A percentile compares a stretch with the other conserved stretches of the same genome.
These are phyloP conservation scores for Cladosporium sp. DNA, from an alignment of 2,329 filamentous ascomycete genomes.

Conservation along the genomic window DNA sequence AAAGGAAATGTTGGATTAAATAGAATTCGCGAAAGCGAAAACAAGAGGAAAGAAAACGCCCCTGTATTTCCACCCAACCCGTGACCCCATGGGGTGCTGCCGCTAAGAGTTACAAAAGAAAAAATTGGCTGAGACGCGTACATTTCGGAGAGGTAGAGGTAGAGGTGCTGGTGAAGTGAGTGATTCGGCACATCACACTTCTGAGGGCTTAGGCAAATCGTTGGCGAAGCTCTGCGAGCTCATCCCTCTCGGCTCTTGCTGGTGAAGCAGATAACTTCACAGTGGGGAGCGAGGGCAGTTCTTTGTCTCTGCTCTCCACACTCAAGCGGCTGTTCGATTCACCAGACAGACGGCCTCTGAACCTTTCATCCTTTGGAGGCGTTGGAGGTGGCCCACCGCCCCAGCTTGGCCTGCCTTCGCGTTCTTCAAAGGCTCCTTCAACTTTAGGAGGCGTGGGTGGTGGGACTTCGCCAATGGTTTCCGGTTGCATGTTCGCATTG, in stretches of 20 bases:
- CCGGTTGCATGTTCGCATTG: slow-evolving; percentile 29
- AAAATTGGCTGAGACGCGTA: neutral
- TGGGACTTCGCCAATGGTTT: slow-evolving; percentile 32
- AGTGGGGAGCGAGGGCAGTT: slow-evolving; percentile 29
- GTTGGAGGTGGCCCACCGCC: slow-evolving; percentile 43
- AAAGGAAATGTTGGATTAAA: neutral
- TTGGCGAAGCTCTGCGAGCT: slow-evolving; percentile 22
- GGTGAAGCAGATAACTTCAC: slow-evolving; percentile 28
- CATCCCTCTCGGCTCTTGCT: slow-evolving; percentile 22
- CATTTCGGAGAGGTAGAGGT: neutral
- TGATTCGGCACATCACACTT: neutral
- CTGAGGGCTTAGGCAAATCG: neutral
- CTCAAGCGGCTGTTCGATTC: slow-evolving; percentile 22
- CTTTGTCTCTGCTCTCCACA: slow-evolving; percentile 28
- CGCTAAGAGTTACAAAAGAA: slow-evolving; percentile 18
- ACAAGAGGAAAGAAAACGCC: slow-evolving; percentile 11
- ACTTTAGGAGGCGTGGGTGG: slow-evolving; percentile 37
- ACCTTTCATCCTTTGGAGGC: slow-evolving; percentile 44
- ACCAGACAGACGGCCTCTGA: neutral
- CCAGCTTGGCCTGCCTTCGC: slow-evolving; percentile 25
- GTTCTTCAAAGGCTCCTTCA: slow-evolving; percentile 28
- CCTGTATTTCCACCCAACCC: slow-evolving; percentile 14
- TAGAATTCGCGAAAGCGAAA: neutral
- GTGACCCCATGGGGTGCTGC: neutral
- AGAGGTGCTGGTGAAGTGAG: neutral